Evolutionary conservation across 1,284 basidiomycete genomes (phyloP).

Genomic region (Cutaneotrichosporon sp.): DNA sequence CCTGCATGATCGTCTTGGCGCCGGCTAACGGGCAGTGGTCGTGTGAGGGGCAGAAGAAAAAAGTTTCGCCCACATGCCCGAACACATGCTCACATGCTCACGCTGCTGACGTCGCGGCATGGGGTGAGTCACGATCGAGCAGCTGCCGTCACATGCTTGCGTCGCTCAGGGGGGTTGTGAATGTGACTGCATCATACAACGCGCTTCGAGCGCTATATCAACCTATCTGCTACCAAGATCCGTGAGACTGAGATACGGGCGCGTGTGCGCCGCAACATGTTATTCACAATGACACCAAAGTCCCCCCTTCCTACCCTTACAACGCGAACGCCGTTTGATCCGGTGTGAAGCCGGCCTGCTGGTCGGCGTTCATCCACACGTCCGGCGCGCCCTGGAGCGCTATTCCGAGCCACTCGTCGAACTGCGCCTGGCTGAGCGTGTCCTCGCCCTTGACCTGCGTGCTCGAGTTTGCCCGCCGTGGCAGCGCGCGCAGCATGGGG

Average conservation of each 20-base stretch:
- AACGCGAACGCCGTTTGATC: constrained; percentile 9
- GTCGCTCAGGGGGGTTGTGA: not conserved
- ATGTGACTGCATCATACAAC: constrained; percentile 5
- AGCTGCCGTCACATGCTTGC: no score
- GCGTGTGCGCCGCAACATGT: not conserved
- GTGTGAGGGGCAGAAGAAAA: no score
- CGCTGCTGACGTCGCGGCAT: no score
- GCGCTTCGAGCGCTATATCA: not conserved
- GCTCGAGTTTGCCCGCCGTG: constrained; percentile 20
- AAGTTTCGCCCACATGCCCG: no score
- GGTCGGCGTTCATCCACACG: constrained; percentile 22
- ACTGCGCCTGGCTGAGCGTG: constrained; percentile 23
- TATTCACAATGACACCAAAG: constrained; percentile 2
- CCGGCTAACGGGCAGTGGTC: no score
- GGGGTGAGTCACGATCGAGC: no score
- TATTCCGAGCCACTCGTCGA: constrained; percentile 36
- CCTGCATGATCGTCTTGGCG: no score
- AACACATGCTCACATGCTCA: no score
- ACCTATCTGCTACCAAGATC: constrained; percentile 1
- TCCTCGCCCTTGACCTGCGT: constrained; percentile 7
- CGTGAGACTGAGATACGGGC: not conserved
- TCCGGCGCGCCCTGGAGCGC: constrained; percentile 28
- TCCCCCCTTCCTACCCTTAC: not conserved
- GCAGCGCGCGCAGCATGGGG: constrained; percentile 38
- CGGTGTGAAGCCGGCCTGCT: constrained; percentile 17